A percentile compares a stretch with the other conserved stretches of the same genome.
phyloP scores from a whole-genome alignment of 805 yeast species.

The Pichia paraexigua region DNA sequence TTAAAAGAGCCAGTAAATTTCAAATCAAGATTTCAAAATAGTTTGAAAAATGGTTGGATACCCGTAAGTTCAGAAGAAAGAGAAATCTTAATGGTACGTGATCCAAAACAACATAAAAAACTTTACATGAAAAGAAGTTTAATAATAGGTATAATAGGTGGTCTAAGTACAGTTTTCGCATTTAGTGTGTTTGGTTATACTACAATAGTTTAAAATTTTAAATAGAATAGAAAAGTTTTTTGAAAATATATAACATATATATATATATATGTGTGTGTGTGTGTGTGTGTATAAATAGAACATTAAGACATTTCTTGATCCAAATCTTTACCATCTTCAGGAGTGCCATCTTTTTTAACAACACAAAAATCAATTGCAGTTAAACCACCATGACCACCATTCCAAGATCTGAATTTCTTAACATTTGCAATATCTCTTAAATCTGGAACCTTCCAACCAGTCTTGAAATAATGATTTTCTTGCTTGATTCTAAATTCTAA shows the following conservation, averaged over 20 bases:
- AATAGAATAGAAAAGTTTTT: not conserved
- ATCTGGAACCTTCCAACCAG: slow-evolving; percentile 73
- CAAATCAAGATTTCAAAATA: slow-evolving; percentile 31
- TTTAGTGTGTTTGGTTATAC: not conserved
- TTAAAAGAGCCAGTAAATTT: slow-evolving; percentile 33
- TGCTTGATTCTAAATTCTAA: slow-evolving; percentile 53
- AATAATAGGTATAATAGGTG: not conserved
- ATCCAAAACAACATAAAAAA: not conserved
- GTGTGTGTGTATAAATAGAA: not conserved
- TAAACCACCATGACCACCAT: slow-evolving; percentile 73
- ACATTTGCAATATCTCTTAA: slow-evolving; percentile 55
- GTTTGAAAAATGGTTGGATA: slow-evolving; percentile 43
- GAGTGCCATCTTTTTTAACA: slow-evolving; percentile 23
- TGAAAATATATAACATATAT: not conserved
- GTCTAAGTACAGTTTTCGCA: not conserved
- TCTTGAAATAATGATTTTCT: slow-evolving; percentile 53
- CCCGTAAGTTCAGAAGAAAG: slow-evolving; percentile 45
- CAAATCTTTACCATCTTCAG: slow-evolving; percentile 7
- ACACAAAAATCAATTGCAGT: slow-evolving; percentile 48
- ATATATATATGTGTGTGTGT: too few relatives aligned
- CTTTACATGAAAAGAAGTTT: not conserved
- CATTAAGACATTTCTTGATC: slow-evolving; percentile 6
- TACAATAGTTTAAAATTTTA: not conserved
- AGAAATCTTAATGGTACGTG: slow-evolving; percentile 35
- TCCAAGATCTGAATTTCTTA: slow-evolving; percentile 60